These are phyloP conservation scores for Klebsormidium nitens DNA, from an alignment of 139 green algal genomes.

Conservation along the genomic window DNA sequence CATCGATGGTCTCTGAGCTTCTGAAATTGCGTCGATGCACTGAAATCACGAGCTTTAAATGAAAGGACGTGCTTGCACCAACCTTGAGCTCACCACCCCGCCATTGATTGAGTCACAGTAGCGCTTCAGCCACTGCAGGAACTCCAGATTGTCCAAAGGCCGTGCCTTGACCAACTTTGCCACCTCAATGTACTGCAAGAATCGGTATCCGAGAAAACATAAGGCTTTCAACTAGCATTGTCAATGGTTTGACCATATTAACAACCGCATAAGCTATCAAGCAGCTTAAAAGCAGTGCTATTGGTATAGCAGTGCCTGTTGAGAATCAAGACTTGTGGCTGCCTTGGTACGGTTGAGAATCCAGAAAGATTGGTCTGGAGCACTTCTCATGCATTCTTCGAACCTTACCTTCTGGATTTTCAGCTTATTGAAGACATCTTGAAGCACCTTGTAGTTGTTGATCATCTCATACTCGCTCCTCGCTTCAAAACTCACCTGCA, in stretches of 20 bases:
- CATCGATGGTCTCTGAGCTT: no score
- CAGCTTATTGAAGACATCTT: slow-evolving; percentile 88
- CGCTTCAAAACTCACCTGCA: slow-evolving; percentile 94
- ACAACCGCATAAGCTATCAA: no score
- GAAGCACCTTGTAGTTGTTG: slow-evolving; percentile 96
- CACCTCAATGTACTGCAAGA: slow-evolving; percentile 74
- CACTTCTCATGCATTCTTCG: no score
- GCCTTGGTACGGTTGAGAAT: no score
- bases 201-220: slow-evolving; percentile 3
- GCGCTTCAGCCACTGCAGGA: slow-evolving; percentile 92
- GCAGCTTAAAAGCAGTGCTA: no score
- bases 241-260: no score
- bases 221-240: neutral
- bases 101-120: slow-evolving; percentile 66
- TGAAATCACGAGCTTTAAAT: no score
- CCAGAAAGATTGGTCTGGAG: no score
- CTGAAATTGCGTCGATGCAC: no score
- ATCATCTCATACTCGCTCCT: slow-evolving; percentile 91
- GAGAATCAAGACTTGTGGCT: no score
- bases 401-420: slow-evolving; percentile 76
- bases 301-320: no score
- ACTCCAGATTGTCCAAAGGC: slow-evolving; percentile 94
- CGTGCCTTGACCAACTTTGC: slow-evolving; percentile 83
- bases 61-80: slow-evolving; percentile 6
- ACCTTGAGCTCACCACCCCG: slow-evolving; percentile 31